Percentiles rank a stretch among this genome's conserved stretches.
Conservation (phyloP, 2,329 filamentous ascomycete species). For the Botrytis cinerea region DNA sequence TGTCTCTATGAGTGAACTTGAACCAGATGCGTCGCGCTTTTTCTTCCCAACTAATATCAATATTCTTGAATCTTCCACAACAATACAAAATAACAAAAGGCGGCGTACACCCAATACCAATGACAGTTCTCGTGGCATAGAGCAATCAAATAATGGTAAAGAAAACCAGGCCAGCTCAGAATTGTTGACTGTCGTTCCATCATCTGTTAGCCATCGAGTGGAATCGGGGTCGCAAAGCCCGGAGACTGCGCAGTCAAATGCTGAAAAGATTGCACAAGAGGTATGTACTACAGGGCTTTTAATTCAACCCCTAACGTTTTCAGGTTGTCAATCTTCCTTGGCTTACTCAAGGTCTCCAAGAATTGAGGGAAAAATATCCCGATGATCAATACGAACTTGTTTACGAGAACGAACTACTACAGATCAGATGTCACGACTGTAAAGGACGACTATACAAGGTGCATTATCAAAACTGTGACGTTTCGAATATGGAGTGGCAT, state of each 20-base stretch:
- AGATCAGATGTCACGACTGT: conserved; percentile 19
- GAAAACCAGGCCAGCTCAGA: neutral
- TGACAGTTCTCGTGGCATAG: neutral
- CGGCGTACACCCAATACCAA: neutral
- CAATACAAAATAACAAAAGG: conserved; percentile 11
- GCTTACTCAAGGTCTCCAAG: conserved; percentile 17
- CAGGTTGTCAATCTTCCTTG: conserved; percentile 23
- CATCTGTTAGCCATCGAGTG: neutral
- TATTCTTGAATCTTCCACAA: conserved; percentile 1
- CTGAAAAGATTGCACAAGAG: conserved; percentile 9
- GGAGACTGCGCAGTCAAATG: neutral
- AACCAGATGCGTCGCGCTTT: conserved; percentile 8
- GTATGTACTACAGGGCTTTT: neutral
- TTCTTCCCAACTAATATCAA: conserved; percentile 11
- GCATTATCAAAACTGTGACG: conserved; percentile 22
- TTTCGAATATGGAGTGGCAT: conserved; percentile 23
- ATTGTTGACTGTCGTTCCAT: neutral
- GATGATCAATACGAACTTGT: conserved; percentile 21
- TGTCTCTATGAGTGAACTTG: conserved; percentile 22
- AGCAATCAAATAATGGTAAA: neutral
- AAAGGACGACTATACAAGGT: conserved; percentile 20
- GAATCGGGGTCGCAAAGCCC: neutral
- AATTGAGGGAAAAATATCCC: conserved; percentile 18
- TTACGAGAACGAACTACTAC: conserved; percentile 4
- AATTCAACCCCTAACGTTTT: neutral